These are phyloP conservation scores for Phytophthora ramorum DNA, from an alignment of 352 stramenopile genomes.

Conservation along the genomic window DNA sequence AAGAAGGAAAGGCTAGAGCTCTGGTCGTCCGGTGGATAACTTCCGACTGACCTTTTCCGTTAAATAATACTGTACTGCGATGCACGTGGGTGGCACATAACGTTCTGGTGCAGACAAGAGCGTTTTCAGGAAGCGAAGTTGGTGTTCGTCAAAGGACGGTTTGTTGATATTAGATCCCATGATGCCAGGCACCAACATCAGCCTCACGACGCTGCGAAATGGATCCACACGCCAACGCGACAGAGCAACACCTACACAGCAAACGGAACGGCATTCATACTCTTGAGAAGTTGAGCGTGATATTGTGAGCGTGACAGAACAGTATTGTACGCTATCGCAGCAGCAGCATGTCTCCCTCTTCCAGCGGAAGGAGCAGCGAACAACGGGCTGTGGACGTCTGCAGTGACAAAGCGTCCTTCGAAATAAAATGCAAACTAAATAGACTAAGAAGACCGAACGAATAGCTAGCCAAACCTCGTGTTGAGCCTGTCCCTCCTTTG, in stretches of 20 bases:
- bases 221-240: conserved; percentile 39
- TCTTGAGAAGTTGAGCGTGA: conserved; percentile 19
- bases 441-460: conserved; percentile 31
- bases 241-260: conserved; percentile 2
- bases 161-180: no score
- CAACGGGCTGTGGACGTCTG: conserved; percentile 16
- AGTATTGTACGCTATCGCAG: conserved; percentile 47
- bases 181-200: no score
- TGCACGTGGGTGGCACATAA: conserved; percentile 1
- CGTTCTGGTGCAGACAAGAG: not conserved
- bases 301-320: no score
- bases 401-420: conserved; percentile 19
- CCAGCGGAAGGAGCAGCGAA: conserved; percentile 45
- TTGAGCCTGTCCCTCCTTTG: conserved; percentile 32
- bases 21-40: conserved; percentile 23
- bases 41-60: conserved; percentile 29
- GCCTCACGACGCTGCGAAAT: conserved; percentile 28
- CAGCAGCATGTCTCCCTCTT: conserved; percentile 47
- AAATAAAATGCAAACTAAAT: conserved; percentile 38
- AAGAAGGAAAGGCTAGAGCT: conserved; percentile 38
- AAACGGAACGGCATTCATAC: conserved; percentile 17
- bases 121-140: not conserved
- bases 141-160: no score
- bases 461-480: conserved; percentile 36
- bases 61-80: conserved; percentile 30